Evolutionary conservation across 2,329 filamentous ascomycete species (phyloP).

Genomic region (Pochonia chlamydosporia): DNA sequence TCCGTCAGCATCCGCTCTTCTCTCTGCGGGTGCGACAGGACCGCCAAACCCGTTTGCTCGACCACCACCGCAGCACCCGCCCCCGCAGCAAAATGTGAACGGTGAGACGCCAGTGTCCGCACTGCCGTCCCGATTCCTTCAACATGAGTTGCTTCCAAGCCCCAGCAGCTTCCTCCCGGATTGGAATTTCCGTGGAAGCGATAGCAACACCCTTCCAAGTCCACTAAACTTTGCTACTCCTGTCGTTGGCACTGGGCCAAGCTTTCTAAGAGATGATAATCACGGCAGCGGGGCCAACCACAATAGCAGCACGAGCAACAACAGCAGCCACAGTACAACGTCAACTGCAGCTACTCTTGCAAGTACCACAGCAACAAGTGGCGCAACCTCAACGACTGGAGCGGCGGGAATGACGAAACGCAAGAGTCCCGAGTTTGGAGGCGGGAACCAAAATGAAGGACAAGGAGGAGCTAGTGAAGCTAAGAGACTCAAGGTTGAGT

Average conservation of each 20-base stretch:
- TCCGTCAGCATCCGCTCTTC: conserved; percentile 75
- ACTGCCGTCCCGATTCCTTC: conserved; percentile 84
- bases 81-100: conserved; percentile 60
- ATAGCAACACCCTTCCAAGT: conserved; percentile 84
- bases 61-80: conserved; percentile 74
- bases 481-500: conserved; percentile 50
- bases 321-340: conserved; percentile 15
- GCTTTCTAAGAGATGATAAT: conserved; percentile 55
- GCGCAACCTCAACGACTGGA: conserved; percentile 9
- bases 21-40: conserved; percentile 86
- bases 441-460: conserved; percentile 33
- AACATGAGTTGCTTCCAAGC: conserved; percentile 79
- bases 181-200: conserved; percentile 69
- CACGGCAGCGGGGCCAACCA: conserved; percentile 12
- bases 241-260: conserved; percentile 54
- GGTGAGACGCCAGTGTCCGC: conserved; percentile 78
- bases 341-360: conserved; percentile 8
- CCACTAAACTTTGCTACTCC: conserved; percentile 92
- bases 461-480: conserved; percentile 39
- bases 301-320: conserved; percentile 12
- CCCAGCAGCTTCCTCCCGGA: conserved; percentile 90
- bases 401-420: conserved; percentile 35
- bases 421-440: conserved; percentile 49
- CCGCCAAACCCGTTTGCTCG: conserved; percentile 94
- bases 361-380: conserved; percentile 10